Conservation (phyloP, 345 rosid genomes). For the Hibiscus mutabilis region DNA sequence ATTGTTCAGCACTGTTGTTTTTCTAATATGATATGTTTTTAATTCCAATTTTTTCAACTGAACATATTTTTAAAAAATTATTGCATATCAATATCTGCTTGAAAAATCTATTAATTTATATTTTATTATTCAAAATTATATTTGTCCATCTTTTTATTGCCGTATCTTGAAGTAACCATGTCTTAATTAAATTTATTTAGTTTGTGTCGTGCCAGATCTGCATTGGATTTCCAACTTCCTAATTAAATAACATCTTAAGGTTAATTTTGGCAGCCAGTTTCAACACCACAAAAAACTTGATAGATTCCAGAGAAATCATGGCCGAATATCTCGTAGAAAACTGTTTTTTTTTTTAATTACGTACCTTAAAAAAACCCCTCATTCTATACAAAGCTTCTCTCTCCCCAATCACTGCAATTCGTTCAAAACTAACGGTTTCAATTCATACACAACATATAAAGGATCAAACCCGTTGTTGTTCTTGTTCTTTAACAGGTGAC, state of each 20-base stretch:
- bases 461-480: background rate
- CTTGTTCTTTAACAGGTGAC: background rate
- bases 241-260: too few species aligned
- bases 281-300: constrained; percentile 8
- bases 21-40: too few species aligned
- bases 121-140: too few species aligned
- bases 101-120: too few species aligned
- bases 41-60: too few species aligned
- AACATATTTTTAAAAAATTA: too few species aligned
- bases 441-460: background rate
- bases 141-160: too few species aligned
- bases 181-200: too few species aligned
- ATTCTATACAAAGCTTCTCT: background rate
- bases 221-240: background rate
- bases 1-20: too few species aligned
- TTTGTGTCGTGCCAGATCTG: too few species aligned
- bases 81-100: too few species aligned
- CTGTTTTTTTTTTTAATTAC: background rate
- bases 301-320: constrained; percentile 1
- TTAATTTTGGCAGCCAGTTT: constrained; percentile 7
- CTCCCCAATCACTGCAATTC: background rate
- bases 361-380: background rate
- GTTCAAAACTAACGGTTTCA: background rate
- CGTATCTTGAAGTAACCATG: too few species aligned
- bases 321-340: background rate